Base-by-base conservation (phyloP, 2,329 filamentous ascomycete species). In the Dactylellina haptotyla region DNA sequence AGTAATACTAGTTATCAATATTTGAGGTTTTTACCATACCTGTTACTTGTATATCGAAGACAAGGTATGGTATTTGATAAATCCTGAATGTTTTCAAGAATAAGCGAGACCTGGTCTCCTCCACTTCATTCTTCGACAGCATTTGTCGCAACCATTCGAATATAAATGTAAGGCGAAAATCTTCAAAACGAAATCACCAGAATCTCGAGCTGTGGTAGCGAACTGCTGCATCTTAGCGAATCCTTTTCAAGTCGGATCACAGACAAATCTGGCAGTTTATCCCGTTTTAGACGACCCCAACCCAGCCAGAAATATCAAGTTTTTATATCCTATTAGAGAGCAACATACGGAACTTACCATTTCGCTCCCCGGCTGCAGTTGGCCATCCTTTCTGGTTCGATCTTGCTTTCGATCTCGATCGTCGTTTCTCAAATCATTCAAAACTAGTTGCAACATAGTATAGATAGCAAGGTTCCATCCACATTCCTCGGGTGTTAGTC, bases 401-500 rank as follows among this genome's bases (percentile, higher is more conserved):
- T 50, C 51, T 54, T 51, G 30, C 20, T 23, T 50, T 9, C n/a
- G 25, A 18, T 16, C n/a, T 50, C 45, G 45, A 50, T 26, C 45
- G 45, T 25, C 20, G 18, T 34, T 8, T 37, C 25, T 9, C 34
- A 4, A 12, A 54, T 54, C 50, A 23, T 57, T 53, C 18, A 32
- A 53, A 26, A 26, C 23, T 20, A 30, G 58, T 23, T 39, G 26
- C 58, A 50, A 32, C 30, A 32, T 20, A 48, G 30, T 41, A 57
- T 48, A 54, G 28, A 64, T 28, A 64, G 48, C 43, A 61, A 57
- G 51, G 53, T 26, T 37, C 48, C 32, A 26, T 34, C 59, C 53
- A 72, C 67, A 72, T 72, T 72, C 67, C 67, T 65, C 37, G 45
- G 59, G 45, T 56, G 39, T 37, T 48, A n/a, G 34, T 56, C 56